These are phyloP conservation scores for Acorus gramineus DNA, from an alignment of 106 monocot genomes.

Conservation along the genomic window DNA sequence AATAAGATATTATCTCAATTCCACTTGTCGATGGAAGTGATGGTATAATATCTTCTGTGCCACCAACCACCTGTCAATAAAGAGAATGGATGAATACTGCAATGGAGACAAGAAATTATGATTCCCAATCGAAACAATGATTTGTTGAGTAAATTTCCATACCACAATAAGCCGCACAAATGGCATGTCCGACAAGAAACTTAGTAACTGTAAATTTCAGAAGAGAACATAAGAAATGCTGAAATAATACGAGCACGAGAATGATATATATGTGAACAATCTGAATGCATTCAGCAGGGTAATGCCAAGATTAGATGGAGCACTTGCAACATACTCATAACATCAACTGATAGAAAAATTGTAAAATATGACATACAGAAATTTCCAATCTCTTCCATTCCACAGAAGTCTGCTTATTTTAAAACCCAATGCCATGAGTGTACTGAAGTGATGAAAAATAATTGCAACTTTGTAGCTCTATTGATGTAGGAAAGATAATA, in stretches of 20 bases:
- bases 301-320: no score
- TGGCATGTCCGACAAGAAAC: constrained; percentile 67
- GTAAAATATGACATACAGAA: no score
- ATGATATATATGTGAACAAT: no score
- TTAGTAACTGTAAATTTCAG: constrained; percentile 59
- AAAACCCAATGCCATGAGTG: no score
- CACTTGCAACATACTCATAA: no score
- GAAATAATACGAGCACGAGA: not conserved
- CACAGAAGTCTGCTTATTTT: no score
- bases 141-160: constrained; percentile 3
- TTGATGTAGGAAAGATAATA: no score
- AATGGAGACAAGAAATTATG: not conserved
- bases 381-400: no score
- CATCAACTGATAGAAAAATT: no score
- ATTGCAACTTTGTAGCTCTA: no score
- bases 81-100: constrained; percentile 3
- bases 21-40: constrained; percentile 37
- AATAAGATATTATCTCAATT: constrained; percentile 58
- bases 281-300: no score
- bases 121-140: not conserved
- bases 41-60: constrained; percentile 67
- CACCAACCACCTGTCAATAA: constrained; percentile 63
- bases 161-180: constrained; percentile 89
- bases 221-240: not conserved
- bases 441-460: no score